Evolutionary conservation across 495 filamentous ascomycete species (phyloP).

Genomic region (Chaetomium fimeti): DNA sequence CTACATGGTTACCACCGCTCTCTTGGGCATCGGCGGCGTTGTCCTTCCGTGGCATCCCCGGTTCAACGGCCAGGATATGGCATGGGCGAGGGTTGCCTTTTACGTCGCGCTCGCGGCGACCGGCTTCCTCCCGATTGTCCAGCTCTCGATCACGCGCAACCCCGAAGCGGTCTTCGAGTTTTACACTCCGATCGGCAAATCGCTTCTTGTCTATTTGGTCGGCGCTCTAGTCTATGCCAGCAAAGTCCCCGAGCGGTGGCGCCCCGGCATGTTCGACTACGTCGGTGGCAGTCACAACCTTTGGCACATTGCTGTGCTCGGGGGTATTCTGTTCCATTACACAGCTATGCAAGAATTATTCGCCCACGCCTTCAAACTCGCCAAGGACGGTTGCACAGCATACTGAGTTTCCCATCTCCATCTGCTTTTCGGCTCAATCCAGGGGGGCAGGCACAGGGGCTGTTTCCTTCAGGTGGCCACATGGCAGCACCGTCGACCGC

Average conservation of each 20-base stretch:
- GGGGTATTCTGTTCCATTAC: slow-evolving; percentile 97
- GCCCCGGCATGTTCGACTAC: slow-evolving; percentile 90
- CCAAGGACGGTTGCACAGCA: slow-evolving; percentile 50
- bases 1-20: slow-evolving; percentile 79
- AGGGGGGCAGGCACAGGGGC: neutral
- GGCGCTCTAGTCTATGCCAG: slow-evolving; percentile 90
- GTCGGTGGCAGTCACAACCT: slow-evolving; percentile 93
- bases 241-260: slow-evolving; percentile 91
- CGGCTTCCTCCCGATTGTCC: slow-evolving; percentile 83
- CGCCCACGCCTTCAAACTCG: slow-evolving; percentile 73
- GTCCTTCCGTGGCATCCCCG: slow-evolving; percentile 95
- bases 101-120: slow-evolving; percentile 87
- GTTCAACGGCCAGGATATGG: slow-evolving; percentile 91
- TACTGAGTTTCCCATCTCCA: slow-evolving; percentile 32
- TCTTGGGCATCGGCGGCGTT: slow-evolving; percentile 80
- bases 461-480: neutral
- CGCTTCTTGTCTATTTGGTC: slow-evolving; percentile 75
- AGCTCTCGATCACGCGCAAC: slow-evolving; percentile 77
- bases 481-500: too few relatives aligned
- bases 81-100: slow-evolving; percentile 88
- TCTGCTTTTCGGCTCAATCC: neutral
- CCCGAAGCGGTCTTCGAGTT: slow-evolving; percentile 72
- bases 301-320: slow-evolving; percentile 93
- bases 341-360: slow-evolving; percentile 95
- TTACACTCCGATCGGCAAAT: slow-evolving; percentile 87